These are phyloP conservation scores for Rutstroemia sydowiana DNA, from an alignment of 2,329 filamentous ascomycete genomes.

Conservation along the genomic window DNA sequence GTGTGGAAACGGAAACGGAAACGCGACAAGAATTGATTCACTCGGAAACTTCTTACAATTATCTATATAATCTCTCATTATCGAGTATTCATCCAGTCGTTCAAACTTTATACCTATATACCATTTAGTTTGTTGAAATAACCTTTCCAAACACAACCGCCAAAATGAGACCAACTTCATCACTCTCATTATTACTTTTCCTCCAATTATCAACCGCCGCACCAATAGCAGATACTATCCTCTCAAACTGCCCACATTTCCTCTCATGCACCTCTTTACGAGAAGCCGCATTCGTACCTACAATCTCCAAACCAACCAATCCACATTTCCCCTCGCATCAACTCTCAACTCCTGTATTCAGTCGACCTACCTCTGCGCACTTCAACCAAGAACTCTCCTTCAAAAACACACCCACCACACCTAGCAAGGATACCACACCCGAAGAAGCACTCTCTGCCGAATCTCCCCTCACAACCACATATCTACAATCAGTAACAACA, in stretches of 20 bases:
- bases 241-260: background rate
- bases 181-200: too few relatives aligned
- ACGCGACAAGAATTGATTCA: too few relatives aligned
- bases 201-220: too few relatives aligned
- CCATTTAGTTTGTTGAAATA: too few relatives aligned
- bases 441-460: constrained; percentile 19
- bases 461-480: constrained; percentile 19
- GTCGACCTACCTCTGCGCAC: background rate
- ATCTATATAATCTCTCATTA: too few relatives aligned
- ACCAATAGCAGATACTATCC: too few relatives aligned
- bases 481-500: constrained; percentile 21
- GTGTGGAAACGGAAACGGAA: too few relatives aligned
- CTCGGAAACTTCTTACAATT: too few relatives aligned
- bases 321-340: constrained; percentile 25
- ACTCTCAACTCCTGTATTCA: constrained; percentile 1
- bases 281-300: background rate
- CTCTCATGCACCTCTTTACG: background rate
- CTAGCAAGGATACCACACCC: constrained; percentile 15
- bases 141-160: too few relatives aligned
- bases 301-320: constrained; percentile 1
- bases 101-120: too few relatives aligned
- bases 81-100: too few relatives aligned
- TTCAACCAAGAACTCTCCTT: background rate
- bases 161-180: too few relatives aligned
- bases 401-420: constrained; percentile 21